phyloP scores from a whole-genome alignment of 495 filamentous ascomycete species.

The Bathelium albidoporum region DNA sequence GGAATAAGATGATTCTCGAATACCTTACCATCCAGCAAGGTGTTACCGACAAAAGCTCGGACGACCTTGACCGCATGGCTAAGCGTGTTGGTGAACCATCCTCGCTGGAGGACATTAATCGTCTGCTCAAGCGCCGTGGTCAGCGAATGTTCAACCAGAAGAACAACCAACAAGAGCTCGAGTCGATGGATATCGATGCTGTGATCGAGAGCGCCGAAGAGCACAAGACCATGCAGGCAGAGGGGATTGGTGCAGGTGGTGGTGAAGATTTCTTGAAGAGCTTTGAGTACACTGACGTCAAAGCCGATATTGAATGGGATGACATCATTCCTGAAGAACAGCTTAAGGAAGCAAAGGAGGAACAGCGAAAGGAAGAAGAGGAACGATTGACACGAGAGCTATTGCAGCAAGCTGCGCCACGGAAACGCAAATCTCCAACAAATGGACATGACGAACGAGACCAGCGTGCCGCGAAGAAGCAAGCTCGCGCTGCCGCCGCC shows the following conservation, averaged over 20 bases:
- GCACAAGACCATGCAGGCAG: slow-evolving; percentile 82
- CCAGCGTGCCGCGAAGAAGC: slow-evolving; percentile 86
- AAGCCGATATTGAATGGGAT: slow-evolving; percentile 89
- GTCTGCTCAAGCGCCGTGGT: slow-evolving; percentile 83
- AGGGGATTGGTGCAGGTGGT: slow-evolving; percentile 82
- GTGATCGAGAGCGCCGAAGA: slow-evolving; percentile 93
- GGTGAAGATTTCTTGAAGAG: slow-evolving; percentile 87
- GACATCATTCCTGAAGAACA: slow-evolving; percentile 94
- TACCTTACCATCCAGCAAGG: slow-evolving; percentile 95
- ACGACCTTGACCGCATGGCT: slow-evolving; percentile 59
- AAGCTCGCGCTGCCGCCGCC: slow-evolving; percentile 56
- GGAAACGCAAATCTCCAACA: slow-evolving; percentile 64
- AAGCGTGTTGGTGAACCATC: slow-evolving; percentile 59
- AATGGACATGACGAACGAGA: slow-evolving; percentile 63
- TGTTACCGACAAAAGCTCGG: slow-evolving; percentile 75
- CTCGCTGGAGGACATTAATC: slow-evolving; percentile 80
- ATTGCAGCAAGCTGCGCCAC: slow-evolving; percentile 75
- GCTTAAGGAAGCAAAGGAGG: slow-evolving; percentile 75
- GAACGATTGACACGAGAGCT: slow-evolving; percentile 72
- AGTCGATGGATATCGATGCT: slow-evolving; percentile 96
- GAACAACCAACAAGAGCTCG: slow-evolving; percentile 88
- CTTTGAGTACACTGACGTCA: slow-evolving; percentile 84
- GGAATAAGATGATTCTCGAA: slow-evolving; percentile 97
- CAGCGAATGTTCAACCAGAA: slow-evolving; percentile 97
- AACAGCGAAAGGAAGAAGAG: slow-evolving; percentile 74